Conservation (phyloP, 306 rosid species). For the Medicago lupulina region DNA sequence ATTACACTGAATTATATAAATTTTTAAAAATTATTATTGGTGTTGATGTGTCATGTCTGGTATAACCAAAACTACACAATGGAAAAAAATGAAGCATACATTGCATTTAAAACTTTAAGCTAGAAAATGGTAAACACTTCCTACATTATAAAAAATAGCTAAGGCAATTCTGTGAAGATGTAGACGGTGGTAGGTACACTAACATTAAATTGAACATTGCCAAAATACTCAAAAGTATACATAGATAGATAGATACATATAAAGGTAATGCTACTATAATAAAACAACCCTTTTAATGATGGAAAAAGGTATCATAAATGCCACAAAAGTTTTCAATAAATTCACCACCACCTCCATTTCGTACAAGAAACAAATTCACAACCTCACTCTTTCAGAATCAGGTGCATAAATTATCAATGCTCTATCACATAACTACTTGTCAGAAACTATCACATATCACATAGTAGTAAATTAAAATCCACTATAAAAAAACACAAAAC, state of each 20-base stretch:
- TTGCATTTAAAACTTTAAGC: neutral
- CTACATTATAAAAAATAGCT: neutral
- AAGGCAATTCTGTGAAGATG: slow-evolving; percentile 4
- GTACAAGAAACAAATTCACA: slow-evolving; percentile 17
- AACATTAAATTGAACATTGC: slow-evolving; percentile 17
- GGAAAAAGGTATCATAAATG: slow-evolving; percentile 20
- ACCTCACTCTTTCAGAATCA: slow-evolving; percentile 1
- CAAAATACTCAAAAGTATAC: neutral
- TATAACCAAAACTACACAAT: neutral
- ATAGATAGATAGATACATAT: slow-evolving; percentile 2
- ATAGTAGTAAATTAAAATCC: neutral
- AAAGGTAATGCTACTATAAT: slow-evolving; percentile 8
- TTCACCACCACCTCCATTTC: neutral
- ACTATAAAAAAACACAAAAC: neutral
- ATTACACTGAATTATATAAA: too few species aligned
- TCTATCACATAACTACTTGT: neutral
- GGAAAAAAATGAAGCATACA: neutral
- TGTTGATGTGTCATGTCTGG: too few species aligned
- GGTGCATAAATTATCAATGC: neutral
- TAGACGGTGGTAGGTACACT: neutral
- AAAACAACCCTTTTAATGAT: slow-evolving; percentile 12
- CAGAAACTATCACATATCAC: slow-evolving; percentile 2
- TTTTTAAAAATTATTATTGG: too few species aligned
- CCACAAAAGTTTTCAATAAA: neutral
- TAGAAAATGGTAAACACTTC: neutral